Evolutionary conservation across 495 filamentous ascomycete species (phyloP).

Genomic region (Talaromyces borbonicus): DNA sequence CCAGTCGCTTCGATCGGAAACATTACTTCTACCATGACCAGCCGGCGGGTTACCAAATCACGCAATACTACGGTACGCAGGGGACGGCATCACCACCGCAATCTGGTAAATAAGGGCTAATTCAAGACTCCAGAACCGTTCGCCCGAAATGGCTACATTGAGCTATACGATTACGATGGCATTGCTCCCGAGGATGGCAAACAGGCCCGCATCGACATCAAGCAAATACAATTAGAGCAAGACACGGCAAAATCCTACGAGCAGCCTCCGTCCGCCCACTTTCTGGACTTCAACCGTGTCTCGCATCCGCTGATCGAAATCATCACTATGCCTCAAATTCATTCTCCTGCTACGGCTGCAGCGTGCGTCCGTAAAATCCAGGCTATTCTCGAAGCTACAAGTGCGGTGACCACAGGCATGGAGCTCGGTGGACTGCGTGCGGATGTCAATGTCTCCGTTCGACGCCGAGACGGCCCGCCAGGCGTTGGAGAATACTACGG

Average conservation of each 20-base stretch:
- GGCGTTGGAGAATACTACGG: slow-evolving; percentile 43
- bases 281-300: slow-evolving; percentile 91
- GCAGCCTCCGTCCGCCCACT: slow-evolving; percentile 57
- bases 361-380: slow-evolving; percentile 86
- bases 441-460: slow-evolving; percentile 91
- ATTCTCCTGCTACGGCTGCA: slow-evolving; percentile 73
- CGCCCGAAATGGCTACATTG: slow-evolving; percentile 63
- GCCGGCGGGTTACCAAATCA: slow-evolving; percentile 92
- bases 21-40: slow-evolving; percentile 99
- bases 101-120: too few relatives aligned
- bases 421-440: slow-evolving; percentile 83
- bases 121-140: slow-evolving; percentile 63
- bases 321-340: slow-evolving; percentile 82
- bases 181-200: slow-evolving; percentile 63
- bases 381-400: slow-evolving; percentile 63
- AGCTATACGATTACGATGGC: slow-evolving; percentile 65
- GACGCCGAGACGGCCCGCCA: slow-evolving; percentile 36
- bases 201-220: slow-evolving; percentile 62
- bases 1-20: slow-evolving; percentile 85
- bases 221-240: slow-evolving; percentile 94
- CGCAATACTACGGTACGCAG: slow-evolving; percentile 70
- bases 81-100: too few relatives aligned
- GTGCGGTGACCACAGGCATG: slow-evolving; percentile 83
- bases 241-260: slow-evolving; percentile 92
- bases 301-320: slow-evolving; percentile 89